Conservation (phyloP, 2,329 filamentous ascomycete genomes). For the Lithohypha guttulata region DNA sequence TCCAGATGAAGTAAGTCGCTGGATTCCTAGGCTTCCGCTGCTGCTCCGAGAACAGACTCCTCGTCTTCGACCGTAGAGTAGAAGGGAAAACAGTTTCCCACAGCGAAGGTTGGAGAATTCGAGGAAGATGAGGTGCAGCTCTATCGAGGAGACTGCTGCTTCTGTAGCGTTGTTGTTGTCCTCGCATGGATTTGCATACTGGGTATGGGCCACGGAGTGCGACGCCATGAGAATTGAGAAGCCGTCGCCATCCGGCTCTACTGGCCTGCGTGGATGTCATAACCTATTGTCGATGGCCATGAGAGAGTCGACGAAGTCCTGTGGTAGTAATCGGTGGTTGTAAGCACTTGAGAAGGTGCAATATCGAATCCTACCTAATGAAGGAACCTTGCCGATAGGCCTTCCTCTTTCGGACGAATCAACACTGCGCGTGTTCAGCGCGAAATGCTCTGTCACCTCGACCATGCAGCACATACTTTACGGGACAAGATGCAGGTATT, state of each 20-base stretch:
- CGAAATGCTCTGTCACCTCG: too few relatives aligned
- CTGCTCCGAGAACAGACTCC: conserved; percentile 31
- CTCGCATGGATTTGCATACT: too few relatives aligned
- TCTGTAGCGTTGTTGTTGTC: conserved; percentile 8
- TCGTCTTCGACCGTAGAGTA: conserved; percentile 29
- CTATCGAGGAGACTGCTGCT: conserved; percentile 8
- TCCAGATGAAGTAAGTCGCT: conserved; percentile 69
- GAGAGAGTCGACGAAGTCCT: too few relatives aligned
- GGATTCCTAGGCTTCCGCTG: conserved; percentile 59
- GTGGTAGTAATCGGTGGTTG: too few relatives aligned
- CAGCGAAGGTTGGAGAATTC: conserved; percentile 48
- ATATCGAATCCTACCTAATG: too few relatives aligned
- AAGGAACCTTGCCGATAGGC: background rate
- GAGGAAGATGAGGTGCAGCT: conserved; percentile 12
- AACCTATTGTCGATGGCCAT: conserved; percentile 5
- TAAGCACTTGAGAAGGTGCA: conserved; percentile 1
- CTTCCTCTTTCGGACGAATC: conserved; percentile 5
- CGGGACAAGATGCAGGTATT: too few relatives aligned
- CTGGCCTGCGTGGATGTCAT: conserved; percentile 7
- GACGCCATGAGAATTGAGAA: background rate
- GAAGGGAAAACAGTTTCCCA: conserved; percentile 63
- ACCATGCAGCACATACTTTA: too few relatives aligned
- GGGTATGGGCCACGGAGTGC: too few relatives aligned
- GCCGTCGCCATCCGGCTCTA: conserved; percentile 1
- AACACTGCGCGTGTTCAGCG: too few relatives aligned